Evolutionary conservation across 2,329 filamentous ascomycete species (phyloP).

Genomic region (Botrytis aclada): DNA sequence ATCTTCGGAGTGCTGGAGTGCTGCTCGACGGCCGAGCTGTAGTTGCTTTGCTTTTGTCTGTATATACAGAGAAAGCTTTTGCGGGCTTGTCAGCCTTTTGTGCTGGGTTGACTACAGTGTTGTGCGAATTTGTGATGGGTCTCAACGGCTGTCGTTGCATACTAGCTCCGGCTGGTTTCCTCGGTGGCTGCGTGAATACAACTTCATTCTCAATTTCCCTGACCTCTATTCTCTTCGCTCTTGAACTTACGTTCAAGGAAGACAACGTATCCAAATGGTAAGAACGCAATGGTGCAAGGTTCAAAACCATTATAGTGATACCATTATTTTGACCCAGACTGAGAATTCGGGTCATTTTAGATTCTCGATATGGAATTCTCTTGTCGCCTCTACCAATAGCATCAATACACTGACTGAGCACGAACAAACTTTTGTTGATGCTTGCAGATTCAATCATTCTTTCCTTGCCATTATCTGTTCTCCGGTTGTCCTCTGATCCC

Average conservation of each 20-base stretch:
- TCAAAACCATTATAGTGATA: slow-evolving; percentile 93
- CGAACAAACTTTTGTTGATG: slow-evolving; percentile 97
- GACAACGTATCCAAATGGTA: slow-evolving; percentile 93
- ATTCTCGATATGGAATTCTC: slow-evolving; percentile 89
- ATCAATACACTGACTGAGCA: slow-evolving; percentile 91
- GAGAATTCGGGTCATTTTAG: slow-evolving; percentile 90
- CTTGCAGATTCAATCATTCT: slow-evolving; percentile 90
- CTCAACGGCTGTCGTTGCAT: slow-evolving; percentile 72
- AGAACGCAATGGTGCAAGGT: slow-evolving; percentile 83
- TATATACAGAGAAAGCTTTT: slow-evolving; percentile 85
- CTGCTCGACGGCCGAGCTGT: slow-evolving; percentile 36
- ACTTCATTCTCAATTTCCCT: slow-evolving; percentile 95
- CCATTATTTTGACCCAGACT: slow-evolving; percentile 93
- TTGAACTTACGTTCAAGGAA: slow-evolving; percentile 90
- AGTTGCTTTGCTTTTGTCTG: slow-evolving; percentile 61
- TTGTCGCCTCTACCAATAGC: slow-evolving; percentile 75
- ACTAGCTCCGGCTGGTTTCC: slow-evolving; percentile 46
- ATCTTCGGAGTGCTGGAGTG: slow-evolving; percentile 31
- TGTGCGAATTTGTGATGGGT: slow-evolving; percentile 71
- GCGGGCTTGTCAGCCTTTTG: slow-evolving; percentile 66
- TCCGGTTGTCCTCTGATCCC: slow-evolving; percentile 90
- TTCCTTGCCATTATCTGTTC: slow-evolving; percentile 92
- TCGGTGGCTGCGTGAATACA: slow-evolving; percentile 73
- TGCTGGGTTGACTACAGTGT: slow-evolving; percentile 61
- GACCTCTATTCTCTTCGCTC: slow-evolving; percentile 94